These are phyloP conservation scores for Thuja plicata DNA, from an alignment of 83 land plant genomes.

Conservation along the genomic window DNA sequence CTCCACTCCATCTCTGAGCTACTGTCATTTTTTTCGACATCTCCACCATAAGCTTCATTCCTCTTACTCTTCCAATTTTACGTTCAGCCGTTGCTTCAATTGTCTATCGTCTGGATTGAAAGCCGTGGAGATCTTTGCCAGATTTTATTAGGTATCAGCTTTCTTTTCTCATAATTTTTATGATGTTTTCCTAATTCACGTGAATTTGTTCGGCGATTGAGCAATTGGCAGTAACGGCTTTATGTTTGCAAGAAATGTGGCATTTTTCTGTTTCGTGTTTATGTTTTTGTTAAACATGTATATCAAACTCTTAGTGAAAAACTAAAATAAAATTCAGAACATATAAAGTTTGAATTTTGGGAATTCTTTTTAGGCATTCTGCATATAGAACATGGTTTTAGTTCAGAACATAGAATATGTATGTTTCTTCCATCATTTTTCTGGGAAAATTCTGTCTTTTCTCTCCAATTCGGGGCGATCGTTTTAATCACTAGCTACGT, in stretches of 20 bases:
- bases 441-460: too few relatives aligned
- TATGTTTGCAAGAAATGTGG: background rate
- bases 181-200: background rate
- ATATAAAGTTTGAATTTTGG: background rate
- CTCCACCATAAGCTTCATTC: conserved; percentile 3
- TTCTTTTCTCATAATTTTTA: background rate
- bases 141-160: background rate
- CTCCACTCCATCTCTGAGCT: background rate
- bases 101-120: conserved; percentile 6
- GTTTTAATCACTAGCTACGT: background rate
- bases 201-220: too few relatives aligned
- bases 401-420: background rate
- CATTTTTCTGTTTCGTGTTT: background rate
- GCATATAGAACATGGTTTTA: background rate
- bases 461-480: background rate
- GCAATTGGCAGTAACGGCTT: background rate
- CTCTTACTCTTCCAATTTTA: conserved; percentile 7
- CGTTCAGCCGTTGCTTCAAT: background rate
- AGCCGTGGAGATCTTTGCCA: background rate
- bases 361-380: too few relatives aligned
- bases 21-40: background rate
- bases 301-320: background rate
- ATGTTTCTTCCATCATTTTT: background rate
- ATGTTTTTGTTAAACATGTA: background rate
- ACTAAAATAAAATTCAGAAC: background rate